Evolutionary conservation across 139 green algal species (phyloP).

Genomic region (Edaphochlamys debaryana): DNA sequence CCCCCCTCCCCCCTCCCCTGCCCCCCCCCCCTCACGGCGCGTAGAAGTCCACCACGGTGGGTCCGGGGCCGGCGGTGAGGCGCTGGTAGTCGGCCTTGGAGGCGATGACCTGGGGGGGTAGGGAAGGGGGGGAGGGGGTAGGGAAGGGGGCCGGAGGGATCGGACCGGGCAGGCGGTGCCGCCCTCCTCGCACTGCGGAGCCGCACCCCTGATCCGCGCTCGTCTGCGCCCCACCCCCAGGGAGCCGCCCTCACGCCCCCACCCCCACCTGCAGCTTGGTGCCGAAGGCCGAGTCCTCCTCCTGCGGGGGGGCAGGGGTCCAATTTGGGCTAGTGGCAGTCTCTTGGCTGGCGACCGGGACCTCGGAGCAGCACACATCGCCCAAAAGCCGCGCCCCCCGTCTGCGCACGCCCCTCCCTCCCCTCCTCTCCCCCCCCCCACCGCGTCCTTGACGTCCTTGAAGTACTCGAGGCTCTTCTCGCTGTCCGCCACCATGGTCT

Average conservation of each 20-base stretch:
- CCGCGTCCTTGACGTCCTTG: conserved; percentile 16
- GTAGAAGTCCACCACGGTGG: conserved; percentile 65
- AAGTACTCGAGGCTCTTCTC: conserved; percentile 71
- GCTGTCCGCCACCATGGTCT: conserved; percentile 84
- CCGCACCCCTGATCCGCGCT: too few relatives aligned
- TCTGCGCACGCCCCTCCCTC: too few relatives aligned
- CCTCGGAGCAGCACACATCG: too few relatives aligned
- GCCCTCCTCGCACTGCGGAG: too few relatives aligned
- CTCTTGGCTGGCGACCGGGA: too few relatives aligned
- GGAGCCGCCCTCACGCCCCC: too few relatives aligned
- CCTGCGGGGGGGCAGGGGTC: neutral
- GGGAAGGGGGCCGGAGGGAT: too few relatives aligned
- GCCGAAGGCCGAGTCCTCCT: conserved; percentile 42
- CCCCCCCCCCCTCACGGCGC: conserved; percentile 54
- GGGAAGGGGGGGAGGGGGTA: neutral
- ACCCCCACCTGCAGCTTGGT: conserved; percentile 54
- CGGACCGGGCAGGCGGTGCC: too few relatives aligned
- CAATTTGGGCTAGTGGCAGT: too few relatives aligned
- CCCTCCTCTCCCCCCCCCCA: neutral
- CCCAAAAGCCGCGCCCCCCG: too few relatives aligned
- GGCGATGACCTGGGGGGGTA: neutral
- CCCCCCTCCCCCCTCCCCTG: too few relatives aligned
- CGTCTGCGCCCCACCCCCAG: too few relatives aligned
- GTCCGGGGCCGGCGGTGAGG: conserved; percentile 32
- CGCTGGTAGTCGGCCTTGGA: conserved; percentile 40